Evolutionary conservation across 352 stramenopile genomes (phyloP).

Genomic region (Pythium rhizo-oryzae): DNA sequence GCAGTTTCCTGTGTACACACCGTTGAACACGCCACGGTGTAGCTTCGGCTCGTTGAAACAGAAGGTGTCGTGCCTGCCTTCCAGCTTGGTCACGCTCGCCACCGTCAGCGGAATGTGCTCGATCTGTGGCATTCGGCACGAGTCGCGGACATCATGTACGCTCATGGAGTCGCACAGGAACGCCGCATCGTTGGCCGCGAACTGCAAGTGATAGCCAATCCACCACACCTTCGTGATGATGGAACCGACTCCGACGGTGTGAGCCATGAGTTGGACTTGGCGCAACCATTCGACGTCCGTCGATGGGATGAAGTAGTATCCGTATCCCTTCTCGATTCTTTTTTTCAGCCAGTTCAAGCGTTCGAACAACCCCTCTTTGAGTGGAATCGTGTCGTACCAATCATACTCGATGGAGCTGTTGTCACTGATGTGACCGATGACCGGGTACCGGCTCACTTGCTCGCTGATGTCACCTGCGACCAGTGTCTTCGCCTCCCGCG

Average conservation of each 20-base stretch:
- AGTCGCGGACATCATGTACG: too few relatives aligned
- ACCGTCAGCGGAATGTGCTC: not conserved
- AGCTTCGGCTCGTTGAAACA: constrained; percentile 8
- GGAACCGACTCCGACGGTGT: not conserved
- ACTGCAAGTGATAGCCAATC: constrained; percentile 12
- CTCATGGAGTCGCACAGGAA: too few relatives aligned
- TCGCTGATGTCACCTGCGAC: not conserved
- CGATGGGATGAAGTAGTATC: too few relatives aligned
- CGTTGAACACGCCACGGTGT: constrained; percentile 10
- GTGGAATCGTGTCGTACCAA: too few relatives aligned
- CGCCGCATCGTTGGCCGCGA: not conserved
- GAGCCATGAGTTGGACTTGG: not conserved
- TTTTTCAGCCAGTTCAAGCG: too few relatives aligned
- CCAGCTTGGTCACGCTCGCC: not conserved
- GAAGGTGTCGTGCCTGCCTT: constrained; percentile 9
- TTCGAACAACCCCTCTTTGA: too few relatives aligned
- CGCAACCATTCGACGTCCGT: constrained; percentile 5
- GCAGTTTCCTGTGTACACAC: constrained; percentile 15
- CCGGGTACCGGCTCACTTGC: too few relatives aligned
- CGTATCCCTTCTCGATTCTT: too few relatives aligned
- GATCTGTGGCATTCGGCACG: too few relatives aligned
- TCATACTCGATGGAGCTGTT: too few relatives aligned
- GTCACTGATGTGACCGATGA: too few relatives aligned
- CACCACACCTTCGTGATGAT: not conserved
- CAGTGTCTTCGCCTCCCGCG: not conserved